Conservation (phyloP, 192 early-diverging fungal genomes). For the Linnemannia schmuckeri region DNA sequence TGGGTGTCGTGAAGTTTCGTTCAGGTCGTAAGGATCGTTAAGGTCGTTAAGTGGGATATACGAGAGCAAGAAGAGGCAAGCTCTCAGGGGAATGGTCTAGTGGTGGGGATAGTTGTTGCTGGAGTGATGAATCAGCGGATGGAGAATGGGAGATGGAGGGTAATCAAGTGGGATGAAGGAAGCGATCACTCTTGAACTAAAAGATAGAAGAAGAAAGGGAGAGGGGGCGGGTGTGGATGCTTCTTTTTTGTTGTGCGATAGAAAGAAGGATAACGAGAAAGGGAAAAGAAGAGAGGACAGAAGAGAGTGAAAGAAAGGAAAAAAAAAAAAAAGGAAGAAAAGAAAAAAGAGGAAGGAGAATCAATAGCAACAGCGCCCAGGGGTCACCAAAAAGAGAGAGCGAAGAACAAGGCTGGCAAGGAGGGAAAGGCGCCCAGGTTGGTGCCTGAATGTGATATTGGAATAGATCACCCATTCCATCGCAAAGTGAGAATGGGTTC, state of each 20-base stretch:
- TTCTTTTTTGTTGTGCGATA: not conserved
- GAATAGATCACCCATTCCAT: not conserved
- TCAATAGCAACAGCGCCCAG: not conserved
- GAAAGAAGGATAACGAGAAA: constrained; percentile 13
- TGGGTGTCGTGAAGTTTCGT: not conserved
- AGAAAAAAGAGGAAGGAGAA: not conserved
- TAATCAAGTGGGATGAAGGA: not conserved
- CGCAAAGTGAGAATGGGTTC: not conserved
- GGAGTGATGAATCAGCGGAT: not conserved
- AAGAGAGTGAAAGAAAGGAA: not conserved
- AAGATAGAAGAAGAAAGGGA: not conserved
- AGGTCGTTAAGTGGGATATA: too few relatives aligned
- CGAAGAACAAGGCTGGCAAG: not conserved
- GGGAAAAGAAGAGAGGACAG: not conserved
- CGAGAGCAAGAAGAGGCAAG: too few relatives aligned
- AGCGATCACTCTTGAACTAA: not conserved
- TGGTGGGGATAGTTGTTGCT: too few relatives aligned
- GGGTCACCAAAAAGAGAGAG: not conserved
- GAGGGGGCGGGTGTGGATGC: not conserved
- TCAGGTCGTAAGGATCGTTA: not conserved
- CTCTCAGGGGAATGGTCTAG: too few relatives aligned
- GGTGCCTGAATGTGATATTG: not conserved
- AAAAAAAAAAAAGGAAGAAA: not conserved
- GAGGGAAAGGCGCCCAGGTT: not conserved
- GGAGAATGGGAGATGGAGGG: not conserved